These are phyloP conservation scores for Capsella rubella DNA, from an alignment of 441 rosid species.

Conservation along the genomic window DNA sequence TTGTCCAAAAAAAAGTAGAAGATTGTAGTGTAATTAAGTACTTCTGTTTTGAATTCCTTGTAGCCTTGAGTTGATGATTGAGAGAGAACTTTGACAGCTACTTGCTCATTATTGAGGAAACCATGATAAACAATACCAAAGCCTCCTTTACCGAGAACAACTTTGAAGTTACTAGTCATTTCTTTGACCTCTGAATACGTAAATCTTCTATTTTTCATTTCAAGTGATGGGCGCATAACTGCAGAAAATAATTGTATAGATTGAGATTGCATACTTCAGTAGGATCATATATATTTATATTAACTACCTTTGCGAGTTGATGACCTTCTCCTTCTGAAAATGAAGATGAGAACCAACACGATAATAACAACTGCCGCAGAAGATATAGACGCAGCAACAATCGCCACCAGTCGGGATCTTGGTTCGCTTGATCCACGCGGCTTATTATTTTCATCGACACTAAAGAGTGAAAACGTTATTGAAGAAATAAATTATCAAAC, in stretches of 20 bases:
- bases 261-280: background rate
- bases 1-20: constrained; percentile 32
- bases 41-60: constrained; percentile 58
- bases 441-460: background rate
- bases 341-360: background rate
- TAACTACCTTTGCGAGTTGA: background rate
- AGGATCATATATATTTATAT: background rate
- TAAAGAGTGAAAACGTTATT: background rate
- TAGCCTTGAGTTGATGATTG: constrained; percentile 52
- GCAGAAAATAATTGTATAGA: background rate
- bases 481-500: background rate
- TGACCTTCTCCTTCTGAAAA: background rate
- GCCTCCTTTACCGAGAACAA: constrained; percentile 54
- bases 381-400: background rate
- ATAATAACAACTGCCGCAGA: background rate
- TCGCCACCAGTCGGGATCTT: background rate
- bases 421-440: too few relatives aligned
- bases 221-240: constrained; percentile 1
- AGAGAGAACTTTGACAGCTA: constrained; percentile 55
- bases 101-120: constrained; percentile 42
- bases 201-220: constrained; percentile 45
- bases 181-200: constrained; percentile 42
- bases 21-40: constrained; percentile 36
- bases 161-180: constrained; percentile 48
- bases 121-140: constrained; percentile 56